Percentiles rank a stretch among this genome's conserved stretches.
These are phyloP conservation scores for Penicillium turbatum DNA, from an alignment of 495 filamentous ascomycete genomes.

Conservation along the genomic window DNA sequence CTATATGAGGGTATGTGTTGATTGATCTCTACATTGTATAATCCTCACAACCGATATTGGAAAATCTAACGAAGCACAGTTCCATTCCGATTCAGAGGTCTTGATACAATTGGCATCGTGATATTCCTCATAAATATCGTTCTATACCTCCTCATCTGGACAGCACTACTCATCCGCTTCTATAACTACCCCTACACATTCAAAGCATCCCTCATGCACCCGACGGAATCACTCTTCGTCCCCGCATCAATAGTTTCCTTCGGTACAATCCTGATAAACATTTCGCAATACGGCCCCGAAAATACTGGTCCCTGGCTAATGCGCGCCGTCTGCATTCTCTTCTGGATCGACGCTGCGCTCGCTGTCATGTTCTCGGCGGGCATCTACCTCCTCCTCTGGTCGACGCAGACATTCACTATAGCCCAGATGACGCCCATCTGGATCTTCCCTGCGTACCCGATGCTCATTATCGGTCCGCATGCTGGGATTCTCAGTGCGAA, in stretches of 20 bases:
- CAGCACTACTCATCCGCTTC: conserved; percentile 66
- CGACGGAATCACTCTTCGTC: conserved; percentile 75
- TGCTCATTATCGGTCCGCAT: conserved; percentile 74
- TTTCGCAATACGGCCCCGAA: conserved; percentile 70
- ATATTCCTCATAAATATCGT: conserved; percentile 74
- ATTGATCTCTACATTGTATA: no score
- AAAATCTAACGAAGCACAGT: conserved; percentile 41
- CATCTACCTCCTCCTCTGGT: conserved; percentile 73
- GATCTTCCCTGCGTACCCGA: conserved; percentile 88
- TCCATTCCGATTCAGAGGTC: conserved; percentile 63
- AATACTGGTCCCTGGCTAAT: conserved; percentile 65
- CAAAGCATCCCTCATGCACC: conserved; percentile 66
- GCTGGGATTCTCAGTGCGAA: conserved; percentile 59
- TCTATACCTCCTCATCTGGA: conserved; percentile 66
- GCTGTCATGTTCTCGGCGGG: conserved; percentile 60
- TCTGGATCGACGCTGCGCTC: conserved; percentile 68
- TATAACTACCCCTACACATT: conserved; percentile 68
- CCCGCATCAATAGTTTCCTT: conserved; percentile 67
- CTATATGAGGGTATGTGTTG: conserved; percentile 55
- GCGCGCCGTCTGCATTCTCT: conserved; percentile 57
- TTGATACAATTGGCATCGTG: conserved; percentile 65
- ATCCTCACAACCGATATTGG: no score
- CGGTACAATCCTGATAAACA: conserved; percentile 75
- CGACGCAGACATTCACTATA: conserved; percentile 72
- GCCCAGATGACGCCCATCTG: conserved; percentile 86